Conservation (phyloP, 305 asterid species). For the Striga hermonthica region DNA sequence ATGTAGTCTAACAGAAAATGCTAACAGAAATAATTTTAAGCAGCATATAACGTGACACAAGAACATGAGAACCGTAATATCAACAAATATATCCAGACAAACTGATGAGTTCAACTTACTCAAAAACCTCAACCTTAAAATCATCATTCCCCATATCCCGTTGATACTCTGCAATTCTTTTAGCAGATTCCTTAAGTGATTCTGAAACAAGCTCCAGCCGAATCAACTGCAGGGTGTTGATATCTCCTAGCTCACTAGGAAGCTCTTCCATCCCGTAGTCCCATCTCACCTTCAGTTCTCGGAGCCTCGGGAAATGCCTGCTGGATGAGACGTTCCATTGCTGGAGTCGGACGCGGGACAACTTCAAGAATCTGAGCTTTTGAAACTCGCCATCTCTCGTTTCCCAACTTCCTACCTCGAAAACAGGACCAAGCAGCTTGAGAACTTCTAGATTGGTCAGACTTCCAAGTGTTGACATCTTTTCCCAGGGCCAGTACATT, state of each 20-base stretch:
- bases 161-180: no score
- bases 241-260: background rate
- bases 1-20: no score
- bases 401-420: conserved; percentile 25
- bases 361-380: conserved; percentile 27
- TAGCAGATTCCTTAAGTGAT: no score
- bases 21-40: no score
- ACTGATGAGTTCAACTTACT: no score
- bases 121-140: no score
- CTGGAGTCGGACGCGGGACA: background rate
- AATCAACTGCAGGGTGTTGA: conserved; percentile 11
- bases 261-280: background rate
- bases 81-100: no score
- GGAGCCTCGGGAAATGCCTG: conserved; percentile 22
- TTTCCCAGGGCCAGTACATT: conserved; percentile 21
- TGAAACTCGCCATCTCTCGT: conserved; percentile 17
- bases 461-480: conserved; percentile 23
- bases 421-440: conserved; percentile 19
- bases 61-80: no score
- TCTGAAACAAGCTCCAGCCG: no score
- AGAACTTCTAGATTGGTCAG: conserved; percentile 30
- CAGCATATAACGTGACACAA: no score
- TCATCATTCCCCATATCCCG: no score
- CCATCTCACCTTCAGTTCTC: background rate
- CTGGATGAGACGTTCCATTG: background rate